Base-by-base conservation (phyloP, 208 protist genomes). In the Crithidia mellificae region DNA sequence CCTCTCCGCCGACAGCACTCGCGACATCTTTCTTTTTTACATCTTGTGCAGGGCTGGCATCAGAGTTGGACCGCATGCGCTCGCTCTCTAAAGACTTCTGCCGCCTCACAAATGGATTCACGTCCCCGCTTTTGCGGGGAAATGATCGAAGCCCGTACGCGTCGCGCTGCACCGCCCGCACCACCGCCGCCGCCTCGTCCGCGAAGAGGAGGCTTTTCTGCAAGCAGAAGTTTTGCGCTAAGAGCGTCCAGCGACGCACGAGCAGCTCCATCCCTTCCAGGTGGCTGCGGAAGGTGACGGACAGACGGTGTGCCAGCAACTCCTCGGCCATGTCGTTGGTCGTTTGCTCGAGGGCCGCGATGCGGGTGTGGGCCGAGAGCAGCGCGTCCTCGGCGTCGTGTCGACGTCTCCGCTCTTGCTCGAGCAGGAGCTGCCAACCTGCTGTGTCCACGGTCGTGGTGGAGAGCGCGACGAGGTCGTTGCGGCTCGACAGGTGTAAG, bases 131-230 rank as follows among this genome's bases (percentile, higher is more conserved):
- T 44, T 29, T 52, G 6, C 46, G 57, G 2, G 11, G 0, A 15
- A 63, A 41, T 0, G 43, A 25, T n/a, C 44, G 3, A 15, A 78
- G 12, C 3, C 79, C 66, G 53, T 70, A 81, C 9, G 43, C 67
- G 15, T 57, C 36, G 9, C 78, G 55, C 67, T 85, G 72, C 32
- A 74, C 63, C 36, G 65, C 63, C 12, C 84, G 77, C 69, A 90
- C 58, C 50, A 90, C 25, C 38, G 43, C 55, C 4, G 71, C 54
- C 56, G 77, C 76, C 63, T 90, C 80, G 43, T 86, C 80, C 11
- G 84, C 62, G 59, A 90, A 90, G 27, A 90, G 56, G 0, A 83
- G 52, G 50, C 72, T 81, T 59, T 90, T 90, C 67, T 85, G 77
- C 44, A 85, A 44, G 15, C 68, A 67, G 47, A 72, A 71, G 12